Percentiles rank a stretch among this genome's conserved stretches.
These are phyloP conservation scores for Leccinum disarticulatum DNA, from an alignment of 768 basidiomycete genomes.

Conservation along the genomic window DNA sequence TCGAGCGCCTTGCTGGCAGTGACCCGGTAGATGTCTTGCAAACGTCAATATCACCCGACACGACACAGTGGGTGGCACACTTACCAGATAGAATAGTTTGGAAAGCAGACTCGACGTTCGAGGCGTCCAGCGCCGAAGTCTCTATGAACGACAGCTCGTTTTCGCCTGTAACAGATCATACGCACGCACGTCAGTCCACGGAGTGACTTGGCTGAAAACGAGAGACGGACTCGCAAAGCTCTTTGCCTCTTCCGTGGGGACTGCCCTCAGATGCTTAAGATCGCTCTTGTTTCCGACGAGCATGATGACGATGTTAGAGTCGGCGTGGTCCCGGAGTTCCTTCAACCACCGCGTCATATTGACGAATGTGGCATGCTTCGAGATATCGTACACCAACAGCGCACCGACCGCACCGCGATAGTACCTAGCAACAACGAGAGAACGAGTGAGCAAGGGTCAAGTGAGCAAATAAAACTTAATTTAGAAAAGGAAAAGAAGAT, in stretches of 20 bases:
- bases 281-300: constrained; percentile 98
- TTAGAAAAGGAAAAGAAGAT: not conserved
- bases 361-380: constrained; percentile 91
- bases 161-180: constrained; percentile 58
- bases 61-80: constrained; percentile 21
- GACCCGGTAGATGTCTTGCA: constrained; percentile 92
- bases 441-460: not conserved
- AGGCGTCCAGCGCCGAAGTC: constrained; percentile 99
- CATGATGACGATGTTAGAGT: constrained; percentile 93
- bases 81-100: constrained; percentile 91
- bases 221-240: constrained; percentile 72
- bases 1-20: constrained; percentile 96
- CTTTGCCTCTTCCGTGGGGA: constrained; percentile 97
- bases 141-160: constrained; percentile 95
- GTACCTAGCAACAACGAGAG: constrained; percentile 54
- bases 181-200: not conserved
- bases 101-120: constrained; percentile 97
- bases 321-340: constrained; percentile 93
- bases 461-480: not conserved
- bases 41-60: constrained; percentile 4
- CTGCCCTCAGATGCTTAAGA: constrained; percentile 95
- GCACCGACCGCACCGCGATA: constrained; percentile 97
- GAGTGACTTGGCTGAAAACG: not conserved
- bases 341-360: constrained; percentile 96
- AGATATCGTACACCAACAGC: constrained; percentile 90